Evolutionary conservation across 768 basidiomycete genomes (phyloP).

Genomic region (Coprinopsis sp.): DNA sequence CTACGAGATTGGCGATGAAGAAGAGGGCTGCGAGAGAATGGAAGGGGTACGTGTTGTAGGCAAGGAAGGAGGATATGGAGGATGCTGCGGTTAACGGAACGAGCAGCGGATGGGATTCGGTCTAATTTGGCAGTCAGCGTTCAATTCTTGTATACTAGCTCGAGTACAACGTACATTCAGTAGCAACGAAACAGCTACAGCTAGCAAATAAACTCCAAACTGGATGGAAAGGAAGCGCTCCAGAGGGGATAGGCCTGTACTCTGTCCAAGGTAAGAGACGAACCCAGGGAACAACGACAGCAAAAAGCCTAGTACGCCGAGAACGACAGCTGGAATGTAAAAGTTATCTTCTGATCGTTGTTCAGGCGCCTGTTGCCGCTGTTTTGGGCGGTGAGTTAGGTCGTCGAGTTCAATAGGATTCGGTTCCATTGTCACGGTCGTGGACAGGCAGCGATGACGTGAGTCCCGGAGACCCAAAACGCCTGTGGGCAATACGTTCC

Average conservation of each 20-base stretch:
- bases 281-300: slow-evolving; percentile 53
- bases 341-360: not conserved
- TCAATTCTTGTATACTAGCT: slow-evolving; percentile 2
- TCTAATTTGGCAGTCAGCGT: slow-evolving; percentile 17
- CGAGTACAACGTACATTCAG: slow-evolving; percentile 44
- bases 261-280: slow-evolving; percentile 54
- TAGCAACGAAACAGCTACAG: slow-evolving; percentile 51
- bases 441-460: not conserved
- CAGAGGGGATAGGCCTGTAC: slow-evolving; percentile 49
- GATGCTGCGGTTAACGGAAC: slow-evolving; percentile 53
- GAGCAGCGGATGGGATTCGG: slow-evolving; percentile 57
- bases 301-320: slow-evolving; percentile 14
- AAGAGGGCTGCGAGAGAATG: slow-evolving; percentile 53
- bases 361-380: not conserved
- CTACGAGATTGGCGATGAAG: slow-evolving; percentile 42
- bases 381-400: not conserved
- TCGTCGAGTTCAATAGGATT: slow-evolving; percentile 4
- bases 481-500: no score
- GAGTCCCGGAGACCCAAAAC: no score
- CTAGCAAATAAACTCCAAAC: slow-evolving; percentile 56
- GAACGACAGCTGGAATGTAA: slow-evolving; percentile 24
- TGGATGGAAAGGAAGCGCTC: slow-evolving; percentile 69
- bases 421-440: slow-evolving; percentile 5
- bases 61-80: slow-evolving; percentile 51
- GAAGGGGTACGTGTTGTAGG: slow-evolving; percentile 58